These are phyloP conservation scores for Boletellus deceptivus DNA, from an alignment of 1,284 basidiomycete genomes.

Conservation along the genomic window DNA sequence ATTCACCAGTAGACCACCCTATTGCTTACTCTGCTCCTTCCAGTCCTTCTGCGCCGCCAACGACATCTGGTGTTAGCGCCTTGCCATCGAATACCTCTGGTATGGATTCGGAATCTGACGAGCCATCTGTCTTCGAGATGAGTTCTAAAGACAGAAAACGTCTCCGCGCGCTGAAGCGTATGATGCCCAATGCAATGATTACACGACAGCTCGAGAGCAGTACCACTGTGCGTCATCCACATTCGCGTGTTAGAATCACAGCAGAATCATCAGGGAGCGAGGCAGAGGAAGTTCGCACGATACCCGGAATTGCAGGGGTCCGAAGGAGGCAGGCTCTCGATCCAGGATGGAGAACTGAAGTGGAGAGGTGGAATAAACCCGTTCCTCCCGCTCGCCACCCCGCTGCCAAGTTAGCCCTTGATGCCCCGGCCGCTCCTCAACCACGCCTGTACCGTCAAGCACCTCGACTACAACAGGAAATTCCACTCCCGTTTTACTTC, in stretches of 20 bases:
- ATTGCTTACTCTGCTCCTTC: constrained; percentile 8
- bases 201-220: constrained; percentile 25
- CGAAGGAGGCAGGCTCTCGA: constrained; percentile 45
- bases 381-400: constrained; percentile 18
- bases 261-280: constrained; percentile 29
- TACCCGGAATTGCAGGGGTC: constrained; percentile 46
- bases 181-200: constrained; percentile 49
- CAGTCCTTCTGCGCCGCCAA: constrained; percentile 19
- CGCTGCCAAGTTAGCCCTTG: not conserved
- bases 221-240: not conserved
- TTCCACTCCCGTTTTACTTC: constrained; percentile 15
- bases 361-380: constrained; percentile 33
- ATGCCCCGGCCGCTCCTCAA: constrained; percentile 3
- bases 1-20: constrained; percentile 5
- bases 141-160: constrained; percentile 32
- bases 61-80: constrained; percentile 21
- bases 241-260: constrained; percentile 15
- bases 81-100: constrained; percentile 16
- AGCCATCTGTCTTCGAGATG: constrained; percentile 15
- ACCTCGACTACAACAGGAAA: constrained; percentile 12
- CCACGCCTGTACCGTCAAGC: constrained; percentile 18
- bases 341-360: constrained; percentile 37
- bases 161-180: constrained; percentile 37
- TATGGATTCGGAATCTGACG: constrained; percentile 19
- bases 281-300: constrained; percentile 33